Percentiles rank a stretch among this genome's conserved stretches.
Evolutionary conservation across 2,329 filamentous ascomycete genomes (phyloP).

Genomic region (Onygenales sp.): DNA sequence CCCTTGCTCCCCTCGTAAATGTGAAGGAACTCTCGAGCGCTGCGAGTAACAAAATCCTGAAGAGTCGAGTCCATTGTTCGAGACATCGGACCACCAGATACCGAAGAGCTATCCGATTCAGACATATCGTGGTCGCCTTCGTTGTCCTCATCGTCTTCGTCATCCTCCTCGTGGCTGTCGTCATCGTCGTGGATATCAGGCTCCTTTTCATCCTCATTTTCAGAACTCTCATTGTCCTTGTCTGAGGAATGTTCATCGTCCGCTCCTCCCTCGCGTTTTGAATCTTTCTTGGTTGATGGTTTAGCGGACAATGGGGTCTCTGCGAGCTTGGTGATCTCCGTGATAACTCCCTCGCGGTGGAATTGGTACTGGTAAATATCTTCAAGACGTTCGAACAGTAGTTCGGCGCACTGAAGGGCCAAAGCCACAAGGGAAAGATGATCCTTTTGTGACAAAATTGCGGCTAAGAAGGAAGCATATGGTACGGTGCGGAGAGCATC

Average conservation of each 20-base stretch:
- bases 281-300: constrained; percentile 6
- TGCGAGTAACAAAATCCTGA: constrained; percentile 62
- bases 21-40: constrained; percentile 76
- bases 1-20: constrained; percentile 70
- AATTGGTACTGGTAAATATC: constrained; percentile 92
- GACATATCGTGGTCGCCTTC: constrained; percentile 46
- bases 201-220: constrained; percentile 37
- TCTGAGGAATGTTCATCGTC: constrained; percentile 18
- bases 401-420: constrained; percentile 79
- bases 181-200: constrained; percentile 39
- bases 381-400: constrained; percentile 75
- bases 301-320: constrained; percentile 28
- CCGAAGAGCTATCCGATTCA: constrained; percentile 58
- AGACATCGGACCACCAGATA: constrained; percentile 31
- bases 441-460: constrained; percentile 91
- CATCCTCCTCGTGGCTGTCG: constrained; percentile 42
- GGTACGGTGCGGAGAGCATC: constrained; percentile 81
- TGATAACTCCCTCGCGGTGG: constrained; percentile 90
- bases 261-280: constrained; percentile 11
- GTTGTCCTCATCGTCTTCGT: constrained; percentile 42
- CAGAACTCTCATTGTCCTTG: constrained; percentile 26
- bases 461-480: constrained; percentile 90
- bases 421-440: constrained; percentile 78
- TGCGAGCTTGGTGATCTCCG: constrained; percentile 77
- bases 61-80: constrained; percentile 41